Conservation (phyloP, 192 early-diverging fungal genomes). For the Podila verticillata region DNA sequence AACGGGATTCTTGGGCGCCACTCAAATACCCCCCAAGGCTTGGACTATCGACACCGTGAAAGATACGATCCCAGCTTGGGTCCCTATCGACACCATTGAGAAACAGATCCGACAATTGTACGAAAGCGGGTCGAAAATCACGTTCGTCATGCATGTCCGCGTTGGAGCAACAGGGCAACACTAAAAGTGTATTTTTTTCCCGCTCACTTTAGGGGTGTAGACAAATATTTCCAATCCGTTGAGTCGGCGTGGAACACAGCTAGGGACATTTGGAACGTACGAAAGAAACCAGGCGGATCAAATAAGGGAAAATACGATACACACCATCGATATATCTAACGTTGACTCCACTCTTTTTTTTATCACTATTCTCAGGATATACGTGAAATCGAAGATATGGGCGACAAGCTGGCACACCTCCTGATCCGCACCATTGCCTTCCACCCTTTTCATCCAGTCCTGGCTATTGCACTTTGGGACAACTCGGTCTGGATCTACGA, state of each 20-base stretch:
- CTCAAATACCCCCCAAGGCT: background rate
- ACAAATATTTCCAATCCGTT: constrained; percentile 11
- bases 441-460: constrained; percentile 74
- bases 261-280: constrained; percentile 32
- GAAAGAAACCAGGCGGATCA: background rate
- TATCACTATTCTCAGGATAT: background rate
- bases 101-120: constrained; percentile 39
- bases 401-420: constrained; percentile 42
- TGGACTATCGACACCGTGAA: no score
- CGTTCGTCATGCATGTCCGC: no score
- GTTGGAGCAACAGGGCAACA: no score
- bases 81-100: constrained; percentile 25
- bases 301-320: background rate
- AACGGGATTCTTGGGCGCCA: background rate
- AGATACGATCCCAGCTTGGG: no score
- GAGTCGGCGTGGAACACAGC: constrained; percentile 23
- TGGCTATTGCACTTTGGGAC: constrained; percentile 76
- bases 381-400: background rate
- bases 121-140: background rate
- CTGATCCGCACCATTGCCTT: constrained; percentile 73
- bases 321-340: background rate
- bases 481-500: constrained; percentile 78
- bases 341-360: background rate
- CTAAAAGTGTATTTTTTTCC: no score
- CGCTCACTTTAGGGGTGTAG: constrained; percentile 23